These are phyloP conservation scores for Lojkania enalia DNA, from an alignment of 2,329 filamentous ascomycete genomes.

Conservation along the genomic window DNA sequence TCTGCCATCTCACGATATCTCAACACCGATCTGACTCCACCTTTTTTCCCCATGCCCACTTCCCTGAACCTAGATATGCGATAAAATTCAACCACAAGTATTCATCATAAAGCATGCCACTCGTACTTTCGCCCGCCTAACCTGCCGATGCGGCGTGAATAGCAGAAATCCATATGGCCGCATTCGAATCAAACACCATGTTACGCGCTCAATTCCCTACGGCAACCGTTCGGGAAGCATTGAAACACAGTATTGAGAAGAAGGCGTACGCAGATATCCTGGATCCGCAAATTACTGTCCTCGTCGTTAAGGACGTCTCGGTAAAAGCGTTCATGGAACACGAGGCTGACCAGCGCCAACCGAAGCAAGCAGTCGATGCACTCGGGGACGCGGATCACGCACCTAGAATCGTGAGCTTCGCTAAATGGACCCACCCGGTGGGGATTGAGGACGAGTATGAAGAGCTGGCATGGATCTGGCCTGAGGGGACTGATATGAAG, in stretches of 20 bases:
- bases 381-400: background rate
- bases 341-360: background rate
- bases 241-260: conserved; percentile 1
- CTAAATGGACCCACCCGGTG: conserved; percentile 4
- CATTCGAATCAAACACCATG: conserved; percentile 7
- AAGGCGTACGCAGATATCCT: conserved; percentile 4
- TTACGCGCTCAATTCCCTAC: conserved; percentile 6
- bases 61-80: too few species aligned
- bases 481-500: background rate
- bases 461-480: conserved; percentile 1
- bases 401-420: conserved; percentile 3
- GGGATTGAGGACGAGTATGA: conserved; percentile 1
- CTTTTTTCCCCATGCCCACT: too few species aligned
- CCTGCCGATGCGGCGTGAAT: conserved; percentile 6
- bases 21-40: too few species aligned
- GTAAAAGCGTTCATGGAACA: too few species aligned
- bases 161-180: conserved; percentile 6
- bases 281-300: conserved; percentile 3
- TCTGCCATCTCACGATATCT: too few species aligned
- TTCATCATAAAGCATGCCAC: too few species aligned
- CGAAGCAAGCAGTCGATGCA: background rate
- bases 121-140: background rate
- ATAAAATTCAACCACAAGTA: too few species aligned
- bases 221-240: background rate
- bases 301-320: background rate